phyloP scores from a whole-genome alignment of 73 alveolate genomes.

The Paramecium octaurelia region DNA sequence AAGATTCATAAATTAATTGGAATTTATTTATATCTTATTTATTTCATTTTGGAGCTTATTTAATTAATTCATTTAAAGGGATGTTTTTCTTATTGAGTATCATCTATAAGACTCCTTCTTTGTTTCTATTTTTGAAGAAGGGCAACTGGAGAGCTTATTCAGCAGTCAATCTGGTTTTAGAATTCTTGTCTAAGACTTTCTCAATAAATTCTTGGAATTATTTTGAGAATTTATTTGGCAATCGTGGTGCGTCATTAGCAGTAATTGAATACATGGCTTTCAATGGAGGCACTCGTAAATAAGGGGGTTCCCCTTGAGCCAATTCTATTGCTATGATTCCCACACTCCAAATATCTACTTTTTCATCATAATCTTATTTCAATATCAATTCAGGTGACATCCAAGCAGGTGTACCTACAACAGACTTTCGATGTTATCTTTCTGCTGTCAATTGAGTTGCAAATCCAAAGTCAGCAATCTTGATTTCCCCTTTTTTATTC shows the following conservation, averaged over 20 bases:
- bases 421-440: conserved; percentile 50
- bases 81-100: conserved; percentile 42
- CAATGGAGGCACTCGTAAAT: conserved; percentile 84
- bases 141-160: conserved; percentile 3
- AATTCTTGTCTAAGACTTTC: conserved; percentile 22
- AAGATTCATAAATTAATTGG: background rate
- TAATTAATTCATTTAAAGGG: conserved; percentile 50
- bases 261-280: conserved; percentile 82
- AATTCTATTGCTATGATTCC: conserved; percentile 94
- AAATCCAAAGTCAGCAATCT: conserved; percentile 61
- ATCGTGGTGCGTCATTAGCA: conserved; percentile 59
- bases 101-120: conserved; percentile 28
- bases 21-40: background rate
- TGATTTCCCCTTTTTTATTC: conserved; percentile 55
- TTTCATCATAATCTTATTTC: conserved; percentile 44
- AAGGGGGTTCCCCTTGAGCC: conserved; percentile 99
- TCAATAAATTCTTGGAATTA: conserved; percentile 48
- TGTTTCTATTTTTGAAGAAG: conserved; percentile 33
- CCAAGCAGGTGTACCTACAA: conserved; percentile 69
- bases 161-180: conserved; percentile 50
- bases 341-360: conserved; percentile 85
- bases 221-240: background rate
- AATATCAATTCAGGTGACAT: conserved; percentile 67
- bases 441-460: conserved; percentile 45
- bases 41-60: conserved; percentile 6